Conservation (phyloP, 2,329 filamentous ascomycete species). For the Venturia pyrina region DNA sequence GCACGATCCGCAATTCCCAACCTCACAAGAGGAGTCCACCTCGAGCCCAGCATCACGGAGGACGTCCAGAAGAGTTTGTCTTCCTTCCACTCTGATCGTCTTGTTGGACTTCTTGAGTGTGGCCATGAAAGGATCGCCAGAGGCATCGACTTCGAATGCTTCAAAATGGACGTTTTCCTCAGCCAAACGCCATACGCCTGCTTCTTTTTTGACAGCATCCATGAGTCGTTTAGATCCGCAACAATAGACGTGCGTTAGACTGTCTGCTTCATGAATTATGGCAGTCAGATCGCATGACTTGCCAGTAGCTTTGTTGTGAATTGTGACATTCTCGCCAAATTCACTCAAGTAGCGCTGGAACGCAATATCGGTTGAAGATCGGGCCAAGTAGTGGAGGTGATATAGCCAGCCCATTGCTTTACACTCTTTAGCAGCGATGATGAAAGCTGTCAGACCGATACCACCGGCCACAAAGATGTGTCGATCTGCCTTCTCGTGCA, state of each 20-base stretch:
- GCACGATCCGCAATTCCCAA: conserved; percentile 36
- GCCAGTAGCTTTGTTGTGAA: conserved; percentile 45
- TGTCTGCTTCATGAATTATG: conserved; percentile 37
- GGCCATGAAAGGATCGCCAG: conserved; percentile 51
- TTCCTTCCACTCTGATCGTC: conserved; percentile 34
- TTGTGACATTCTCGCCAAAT: conserved; percentile 32
- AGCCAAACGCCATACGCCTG: conserved; percentile 33
- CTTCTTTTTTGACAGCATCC: conserved; percentile 37
- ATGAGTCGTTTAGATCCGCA: conserved; percentile 52
- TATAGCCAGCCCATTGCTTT: conserved; percentile 28
- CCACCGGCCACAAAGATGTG: conserved; percentile 56
- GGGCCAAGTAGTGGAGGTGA: conserved; percentile 50
- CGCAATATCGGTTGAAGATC: conserved; percentile 41
- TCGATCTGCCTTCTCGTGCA: conserved; percentile 39
- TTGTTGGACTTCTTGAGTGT: conserved; percentile 37
- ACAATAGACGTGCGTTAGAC: conserved; percentile 50
- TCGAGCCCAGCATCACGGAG: conserved; percentile 34
- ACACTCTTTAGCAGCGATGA: conserved; percentile 37
- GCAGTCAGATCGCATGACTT: conserved; percentile 42
- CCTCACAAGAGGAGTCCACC: conserved; percentile 33
- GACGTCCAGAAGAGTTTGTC: conserved; percentile 32
- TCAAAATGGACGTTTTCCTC: conserved; percentile 50
- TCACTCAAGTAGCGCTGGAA: conserved; percentile 39
- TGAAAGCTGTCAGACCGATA: conserved; percentile 57
- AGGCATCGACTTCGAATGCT: conserved; percentile 43